Conservation (phyloP, 2,329 filamentous ascomycete species). For the Alternaria incomplexa region DNA sequence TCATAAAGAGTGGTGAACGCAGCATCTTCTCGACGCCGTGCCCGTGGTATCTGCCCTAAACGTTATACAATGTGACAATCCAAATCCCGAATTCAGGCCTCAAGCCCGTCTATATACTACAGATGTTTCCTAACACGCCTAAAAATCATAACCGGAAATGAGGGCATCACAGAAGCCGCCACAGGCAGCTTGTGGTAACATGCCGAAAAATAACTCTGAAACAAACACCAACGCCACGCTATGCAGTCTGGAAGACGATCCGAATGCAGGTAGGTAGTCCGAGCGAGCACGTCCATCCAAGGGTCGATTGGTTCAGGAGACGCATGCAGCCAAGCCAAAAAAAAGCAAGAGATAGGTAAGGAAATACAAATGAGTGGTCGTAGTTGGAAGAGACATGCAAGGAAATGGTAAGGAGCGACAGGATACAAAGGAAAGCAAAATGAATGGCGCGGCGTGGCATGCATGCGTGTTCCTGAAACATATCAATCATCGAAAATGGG, state of each 20-base stretch:
- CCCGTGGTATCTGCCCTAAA: slow-evolving; percentile 10
- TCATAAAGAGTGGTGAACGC: background rate
- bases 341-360: slow-evolving; percentile 14
- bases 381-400: slow-evolving; percentile 30
- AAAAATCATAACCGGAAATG: slow-evolving; percentile 15
- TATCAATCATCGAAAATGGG: slow-evolving; percentile 20
- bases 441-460: slow-evolving; percentile 43
- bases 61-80: slow-evolving; percentile 5
- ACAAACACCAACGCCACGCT: slow-evolving; percentile 35
- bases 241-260: slow-evolving; percentile 18
- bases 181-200: slow-evolving; percentile 33
- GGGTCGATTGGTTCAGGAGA: slow-evolving; percentile 7
- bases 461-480: slow-evolving; percentile 24
- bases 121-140: slow-evolving; percentile 1
- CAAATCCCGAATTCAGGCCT: slow-evolving; percentile 1
- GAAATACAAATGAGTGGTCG: slow-evolving; percentile 12
- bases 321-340: slow-evolving; percentile 29
- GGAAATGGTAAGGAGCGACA: slow-evolving; percentile 41
- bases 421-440: slow-evolving; percentile 46
- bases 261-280: slow-evolving; percentile 1
- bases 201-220: slow-evolving; percentile 18
- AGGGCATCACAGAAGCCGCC: slow-evolving; percentile 26
- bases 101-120: slow-evolving; percentile 8
- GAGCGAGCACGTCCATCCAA: slow-evolving; percentile 1
- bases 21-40: slow-evolving; percentile 1